phyloP scores from a whole-genome alignment of 2,329 filamentous ascomycete genomes.

The Pyrenophora tritici-repentis region DNA sequence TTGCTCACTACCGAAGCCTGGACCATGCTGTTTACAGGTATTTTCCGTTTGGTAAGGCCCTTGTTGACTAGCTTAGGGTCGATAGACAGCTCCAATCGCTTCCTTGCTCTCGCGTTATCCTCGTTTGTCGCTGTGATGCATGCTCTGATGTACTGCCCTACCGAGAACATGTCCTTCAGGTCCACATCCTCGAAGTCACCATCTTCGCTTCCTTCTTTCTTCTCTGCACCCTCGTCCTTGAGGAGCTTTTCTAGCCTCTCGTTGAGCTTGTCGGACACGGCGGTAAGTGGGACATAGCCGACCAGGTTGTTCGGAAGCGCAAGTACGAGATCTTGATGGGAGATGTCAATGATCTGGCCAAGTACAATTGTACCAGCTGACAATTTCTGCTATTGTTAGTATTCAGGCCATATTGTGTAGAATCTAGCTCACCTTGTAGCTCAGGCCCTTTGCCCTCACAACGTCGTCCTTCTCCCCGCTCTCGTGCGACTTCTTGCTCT shows the following conservation, averaged over 20 bases:
- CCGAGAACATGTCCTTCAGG: conserved; percentile 72
- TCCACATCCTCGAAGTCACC: conserved; percentile 65
- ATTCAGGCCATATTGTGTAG: background rate
- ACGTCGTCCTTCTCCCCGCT: conserved; percentile 51
- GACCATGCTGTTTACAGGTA: conserved; percentile 76
- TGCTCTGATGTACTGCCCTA: conserved; percentile 87
- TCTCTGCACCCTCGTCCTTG: conserved; percentile 65
- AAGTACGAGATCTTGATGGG: conserved; percentile 75
- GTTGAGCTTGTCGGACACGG: conserved; percentile 82
- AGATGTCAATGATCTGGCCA: conserved; percentile 83
- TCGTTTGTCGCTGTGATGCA: conserved; percentile 80
- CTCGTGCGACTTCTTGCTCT: conserved; percentile 47
- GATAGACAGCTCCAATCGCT: conserved; percentile 84
- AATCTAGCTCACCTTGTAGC: conserved; percentile 73
- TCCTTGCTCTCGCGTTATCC: conserved; percentile 70
- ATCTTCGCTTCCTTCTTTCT: conserved; percentile 58
- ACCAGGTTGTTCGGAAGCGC: conserved; percentile 90
- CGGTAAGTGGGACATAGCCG: conserved; percentile 88
- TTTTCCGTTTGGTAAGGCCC: conserved; percentile 71
- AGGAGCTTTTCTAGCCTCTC: conserved; percentile 71
- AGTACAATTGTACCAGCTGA: conserved; percentile 85
- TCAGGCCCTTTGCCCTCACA: conserved; percentile 82
- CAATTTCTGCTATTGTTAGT: conserved; percentile 65
- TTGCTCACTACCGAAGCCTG: conserved; percentile 89
- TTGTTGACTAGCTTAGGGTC: conserved; percentile 79